Evolutionary conservation across 495 filamentous ascomycete genomes (phyloP).

Genomic region (Penicillium paradoxum): DNA sequence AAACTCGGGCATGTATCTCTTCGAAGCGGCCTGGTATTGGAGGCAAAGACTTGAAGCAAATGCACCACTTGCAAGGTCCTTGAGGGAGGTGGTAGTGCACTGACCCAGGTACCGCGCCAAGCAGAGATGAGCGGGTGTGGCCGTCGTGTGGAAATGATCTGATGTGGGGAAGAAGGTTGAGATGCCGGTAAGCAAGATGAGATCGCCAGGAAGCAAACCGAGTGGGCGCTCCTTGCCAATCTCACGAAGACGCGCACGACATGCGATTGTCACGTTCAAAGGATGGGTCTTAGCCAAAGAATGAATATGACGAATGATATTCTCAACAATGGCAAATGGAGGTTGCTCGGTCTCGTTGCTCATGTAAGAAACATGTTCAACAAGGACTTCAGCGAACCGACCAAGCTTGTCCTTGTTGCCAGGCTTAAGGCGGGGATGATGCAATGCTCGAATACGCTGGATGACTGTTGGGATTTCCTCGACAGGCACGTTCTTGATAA

Average conservation of each 20-base stretch:
- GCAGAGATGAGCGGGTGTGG: slow-evolving; percentile 77
- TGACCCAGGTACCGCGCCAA: slow-evolving; percentile 81
- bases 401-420: slow-evolving; percentile 81
- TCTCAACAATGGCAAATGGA: slow-evolving; percentile 59
- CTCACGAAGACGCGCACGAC: slow-evolving; percentile 64
- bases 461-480: slow-evolving; percentile 72
- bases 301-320: slow-evolving; percentile 72
- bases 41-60: slow-evolving; percentile 71
- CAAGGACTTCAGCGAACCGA: slow-evolving; percentile 66
- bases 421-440: slow-evolving; percentile 79
- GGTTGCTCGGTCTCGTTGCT: slow-evolving; percentile 46
- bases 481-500: slow-evolving; percentile 52
- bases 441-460: slow-evolving; percentile 78
- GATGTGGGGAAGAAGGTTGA: slow-evolving; percentile 86
- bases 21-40: slow-evolving; percentile 74
- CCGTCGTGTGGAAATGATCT: slow-evolving; percentile 92
- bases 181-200: slow-evolving; percentile 76
- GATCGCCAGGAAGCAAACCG: slow-evolving; percentile 63
- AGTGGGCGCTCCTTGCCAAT: slow-evolving; percentile 57
- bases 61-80: slow-evolving; percentile 67
- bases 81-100: slow-evolving; percentile 55
- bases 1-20: slow-evolving; percentile 83
- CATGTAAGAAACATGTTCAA: slow-evolving; percentile 72
- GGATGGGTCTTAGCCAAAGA: slow-evolving; percentile 81
- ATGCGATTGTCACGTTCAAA: slow-evolving; percentile 67